Evolutionary conservation across 306 rosid genomes (phyloP), one percentile per base, ranked within the genome.

Genomic region (Lithocarpus polystachyus): DNA sequence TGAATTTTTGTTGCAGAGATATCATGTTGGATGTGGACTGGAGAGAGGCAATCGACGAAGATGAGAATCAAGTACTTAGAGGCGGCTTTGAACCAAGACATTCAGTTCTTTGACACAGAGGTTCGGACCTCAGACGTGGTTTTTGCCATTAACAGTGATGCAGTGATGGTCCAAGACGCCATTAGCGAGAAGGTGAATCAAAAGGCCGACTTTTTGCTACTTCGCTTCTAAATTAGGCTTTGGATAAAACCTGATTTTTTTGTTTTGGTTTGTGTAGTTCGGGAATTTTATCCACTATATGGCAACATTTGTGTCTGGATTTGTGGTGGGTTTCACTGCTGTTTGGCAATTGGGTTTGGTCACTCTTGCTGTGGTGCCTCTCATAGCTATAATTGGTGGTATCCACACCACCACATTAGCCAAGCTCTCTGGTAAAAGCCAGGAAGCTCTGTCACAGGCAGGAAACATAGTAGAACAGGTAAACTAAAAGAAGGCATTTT

Each of bases 1-100:
- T 57, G 62, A 65, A 52, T 54, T 77, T 77, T 74, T 17, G 26
- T 72, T 73, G 91, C 90, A 95, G 99, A 95, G 89, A 95, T 95
- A 82, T 95, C 99, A 0, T 95, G 99, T 87, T 95, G 99, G 99
- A 92, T 95, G 99, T 95, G 99, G 99, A 95, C 90, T 0, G 99
- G 99, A 59, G 99, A 95, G 84, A 59, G 99, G 8, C 99, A 95
- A 81, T 88, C 99, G 40, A 95, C 99, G 2, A 95, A 82, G 90
- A 90, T 95, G 99, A 95, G 99, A 82, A 90, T 95, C 81, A 90
- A 92, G 91, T 95, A 92, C 76, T 81, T 95, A 14, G 97, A 95
- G 84, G 94, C 98, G 9, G 97, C 98, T 51, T 57, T 95, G 88
- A 92, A 83, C 70, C 99, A 95, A 78, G 99, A 95, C 86, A 89